These are phyloP conservation scores for Cyclostephanos tholiformis DNA, from an alignment of 108 stramenopile genomes.

Conservation along the genomic window DNA sequence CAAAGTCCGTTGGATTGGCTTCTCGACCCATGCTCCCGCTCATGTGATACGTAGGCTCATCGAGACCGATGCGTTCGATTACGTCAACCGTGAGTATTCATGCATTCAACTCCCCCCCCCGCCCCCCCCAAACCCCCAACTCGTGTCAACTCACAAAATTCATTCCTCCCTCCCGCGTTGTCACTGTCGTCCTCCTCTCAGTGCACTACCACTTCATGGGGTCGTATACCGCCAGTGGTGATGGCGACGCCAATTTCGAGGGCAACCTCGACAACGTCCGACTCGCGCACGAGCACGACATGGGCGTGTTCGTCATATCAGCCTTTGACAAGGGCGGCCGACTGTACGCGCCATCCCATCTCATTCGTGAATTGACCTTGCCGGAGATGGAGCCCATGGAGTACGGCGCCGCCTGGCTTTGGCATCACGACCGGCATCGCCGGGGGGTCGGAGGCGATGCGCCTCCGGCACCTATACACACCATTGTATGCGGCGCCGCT, in stretches of 20 bases:
- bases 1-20: conserved; percentile 84
- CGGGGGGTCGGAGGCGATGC: conserved; percentile 11
- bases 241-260: conserved; percentile 40
- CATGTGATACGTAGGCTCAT: conserved; percentile 70
- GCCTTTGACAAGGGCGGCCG: conserved; percentile 91
- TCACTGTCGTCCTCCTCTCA: conserved; percentile 1
- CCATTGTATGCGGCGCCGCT: conserved; percentile 73
- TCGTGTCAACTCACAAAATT: neutral
- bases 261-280: conserved; percentile 73
- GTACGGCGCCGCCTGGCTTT: conserved; percentile 67
- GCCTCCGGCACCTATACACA: conserved; percentile 51
- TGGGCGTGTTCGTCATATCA: conserved; percentile 89
- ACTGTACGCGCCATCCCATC: conserved; percentile 71
- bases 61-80: conserved; percentile 80
- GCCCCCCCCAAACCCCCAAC: neutral
- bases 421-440: conserved; percentile 54
- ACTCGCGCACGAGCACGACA: conserved; percentile 70
- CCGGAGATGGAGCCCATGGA: conserved; percentile 82
- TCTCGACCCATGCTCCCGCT: conserved; percentile 83
- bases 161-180: neutral
- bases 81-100: conserved; percentile 64
- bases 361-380: conserved; percentile 64
- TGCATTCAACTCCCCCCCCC: neutral
- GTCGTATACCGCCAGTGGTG: conserved; percentile 83
- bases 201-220: conserved; percentile 90